phyloP scores from a whole-genome alignment of 176 grass and related monocot genomes.

The Hsuehochloa calcarea region DNA sequence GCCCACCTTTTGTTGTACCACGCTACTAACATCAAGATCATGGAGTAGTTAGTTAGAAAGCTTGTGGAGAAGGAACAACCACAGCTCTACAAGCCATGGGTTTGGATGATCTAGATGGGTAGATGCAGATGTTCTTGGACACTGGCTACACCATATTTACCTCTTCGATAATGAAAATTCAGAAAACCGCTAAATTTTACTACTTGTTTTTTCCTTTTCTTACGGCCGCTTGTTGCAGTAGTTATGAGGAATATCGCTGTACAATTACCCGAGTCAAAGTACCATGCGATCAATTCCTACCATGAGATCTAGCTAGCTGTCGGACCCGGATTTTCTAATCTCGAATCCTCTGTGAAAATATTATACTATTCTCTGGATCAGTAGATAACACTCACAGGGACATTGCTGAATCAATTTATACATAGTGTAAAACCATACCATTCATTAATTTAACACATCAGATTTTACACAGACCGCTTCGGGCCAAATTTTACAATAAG shows the following conservation, averaged over 20 bases:
- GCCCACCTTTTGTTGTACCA: conserved; percentile 1
- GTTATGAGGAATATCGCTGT: neutral
- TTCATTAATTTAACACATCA: no score
- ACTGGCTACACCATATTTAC: neutral
- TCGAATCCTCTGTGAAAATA: no score
- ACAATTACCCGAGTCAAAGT: neutral
- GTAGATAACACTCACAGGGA: no score
- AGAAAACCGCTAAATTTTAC: neutral
- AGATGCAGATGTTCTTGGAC: neutral
- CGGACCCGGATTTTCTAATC: no score
- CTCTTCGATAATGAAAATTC: neutral
- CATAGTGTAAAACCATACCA: no score
- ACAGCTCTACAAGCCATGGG: neutral
- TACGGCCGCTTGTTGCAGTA: neutral
- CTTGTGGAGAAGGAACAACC: neutral
- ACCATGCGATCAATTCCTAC: neutral
- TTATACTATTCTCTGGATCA: no score
- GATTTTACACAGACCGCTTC: no score
- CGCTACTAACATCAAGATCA: neutral
- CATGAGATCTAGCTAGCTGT: neutral
- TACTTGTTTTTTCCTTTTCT: neutral
- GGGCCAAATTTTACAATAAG: no score
- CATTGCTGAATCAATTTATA: no score
- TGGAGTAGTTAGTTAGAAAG: conserved; percentile 10
- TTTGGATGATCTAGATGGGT: neutral